phyloP scores from a whole-genome alignment of 1,284 basidiomycete species.

The Sporisorium reilianum region DNA sequence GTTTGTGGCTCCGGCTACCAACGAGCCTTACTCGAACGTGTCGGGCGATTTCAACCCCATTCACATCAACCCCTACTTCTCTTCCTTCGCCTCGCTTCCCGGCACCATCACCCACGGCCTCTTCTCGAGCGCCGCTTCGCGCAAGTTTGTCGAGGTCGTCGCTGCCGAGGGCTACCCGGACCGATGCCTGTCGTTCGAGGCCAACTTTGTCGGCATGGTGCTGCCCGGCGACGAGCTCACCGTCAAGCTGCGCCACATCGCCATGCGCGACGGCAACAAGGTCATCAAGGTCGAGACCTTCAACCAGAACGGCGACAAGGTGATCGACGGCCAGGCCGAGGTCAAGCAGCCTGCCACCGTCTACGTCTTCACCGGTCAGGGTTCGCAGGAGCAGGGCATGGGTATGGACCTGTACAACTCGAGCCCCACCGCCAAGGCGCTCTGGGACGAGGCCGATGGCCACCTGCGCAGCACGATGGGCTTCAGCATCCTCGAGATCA shows the following conservation, averaged over 20 bases:
- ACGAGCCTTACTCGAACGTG: constrained; percentile 92
- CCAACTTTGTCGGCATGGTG: constrained; percentile 91
- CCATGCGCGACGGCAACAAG: constrained; percentile 72
- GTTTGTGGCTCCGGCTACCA: constrained; percentile 77
- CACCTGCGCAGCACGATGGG: constrained; percentile 92
- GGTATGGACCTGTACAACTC: constrained; percentile 97
- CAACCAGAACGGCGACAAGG: constrained; percentile 88
- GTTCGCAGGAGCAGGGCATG: constrained; percentile 98
- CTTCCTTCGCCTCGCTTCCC: constrained; percentile 90
- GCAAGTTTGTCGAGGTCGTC: constrained; percentile 91
- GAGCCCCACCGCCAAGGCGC: constrained; percentile 91
- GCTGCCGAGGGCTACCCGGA: constrained; percentile 92
- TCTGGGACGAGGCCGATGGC: constrained; percentile 95
- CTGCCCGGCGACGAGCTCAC: constrained; percentile 89
- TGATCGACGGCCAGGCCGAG: constrained; percentile 90
- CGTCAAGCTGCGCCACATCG: constrained; percentile 77
- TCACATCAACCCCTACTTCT: constrained; percentile 98
- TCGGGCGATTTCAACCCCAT: constrained; percentile 99
- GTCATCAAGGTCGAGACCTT: constrained; percentile 89
- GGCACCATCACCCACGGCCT: constrained; percentile 98
- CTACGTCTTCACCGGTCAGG: constrained; percentile 98
- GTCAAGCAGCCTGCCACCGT: constrained; percentile 85
- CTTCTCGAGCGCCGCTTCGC: constrained; percentile 94
- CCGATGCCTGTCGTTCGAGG: constrained; percentile 71
- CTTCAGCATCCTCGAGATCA: constrained; percentile 96